Evolutionary conservation across 805 yeast genomes (phyloP), one percentile per base, ranked within the genome.

Genomic region (Metschnikowia orientalis): DNA sequence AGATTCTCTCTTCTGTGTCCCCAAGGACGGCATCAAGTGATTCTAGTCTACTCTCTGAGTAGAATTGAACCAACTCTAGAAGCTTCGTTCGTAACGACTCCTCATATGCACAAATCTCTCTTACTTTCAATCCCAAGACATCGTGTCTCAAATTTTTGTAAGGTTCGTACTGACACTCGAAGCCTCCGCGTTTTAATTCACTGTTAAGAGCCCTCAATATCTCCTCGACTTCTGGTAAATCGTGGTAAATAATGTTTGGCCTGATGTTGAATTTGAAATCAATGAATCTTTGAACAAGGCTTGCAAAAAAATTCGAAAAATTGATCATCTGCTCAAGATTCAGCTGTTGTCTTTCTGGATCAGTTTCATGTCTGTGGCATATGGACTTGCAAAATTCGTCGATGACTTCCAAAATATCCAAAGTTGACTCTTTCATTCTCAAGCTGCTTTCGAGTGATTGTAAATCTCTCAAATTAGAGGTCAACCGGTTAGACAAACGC

Each of bases 401-500:
- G 12, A 40, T 18, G 15, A 18, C 3, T 8, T 8, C 14, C 5
- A 14, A 25, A n/a, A 36, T 20, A 4, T 24, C 19, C 24, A 28
- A 17, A 8, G 16, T 23, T 5, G 8, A 8, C 18, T n/a, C 18
- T 16, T 8, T 15, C 5, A 10, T 9, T 13, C 25, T 29, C 8
- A 25, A 16, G 12, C n/a, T 19, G n/a, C 20, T 13, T 14, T 19
- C 24, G 6, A 38, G 23, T 6, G 23, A 25, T 8, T 18, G 20
- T 8, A 47, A 23, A 20, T 35, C 35, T 8, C 28, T 6, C 6
- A 25, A 21, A 19, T 35, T 34, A 13, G 42, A 12, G 35, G 42
- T 54, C 17, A 54, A 36, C 33, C 51, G 51, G 44, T 59, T 57
- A 22, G 51, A 40, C 11, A 57, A 51, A 12, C 58, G 52, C 23